Evolutionary conservation across 129 eudicot species (phyloP).

Genomic region (Artemisia annua): DNA sequence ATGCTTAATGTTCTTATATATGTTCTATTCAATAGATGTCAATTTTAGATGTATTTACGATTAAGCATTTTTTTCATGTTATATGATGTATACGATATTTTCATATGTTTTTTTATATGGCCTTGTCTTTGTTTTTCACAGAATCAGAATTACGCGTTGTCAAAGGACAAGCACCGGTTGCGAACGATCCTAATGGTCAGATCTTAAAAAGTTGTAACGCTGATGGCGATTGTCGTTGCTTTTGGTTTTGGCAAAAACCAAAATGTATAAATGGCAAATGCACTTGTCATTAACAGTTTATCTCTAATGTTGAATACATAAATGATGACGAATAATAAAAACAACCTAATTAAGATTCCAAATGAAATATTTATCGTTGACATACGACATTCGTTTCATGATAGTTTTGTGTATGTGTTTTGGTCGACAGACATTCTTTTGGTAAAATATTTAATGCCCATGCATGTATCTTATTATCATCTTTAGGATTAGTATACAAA

Average conservation of each 20-base stretch:
- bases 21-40: too few relatives aligned
- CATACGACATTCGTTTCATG: too few relatives aligned
- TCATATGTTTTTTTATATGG: not conserved
- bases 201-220: not conserved
- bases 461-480: too few relatives aligned
- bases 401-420: too few relatives aligned
- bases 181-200: not conserved
- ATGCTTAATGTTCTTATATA: not conserved
- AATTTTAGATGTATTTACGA: too few relatives aligned
- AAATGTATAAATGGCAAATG: conserved; percentile 18
- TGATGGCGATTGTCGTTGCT: conserved; percentile 15
- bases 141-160: conserved; percentile 9
- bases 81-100: too few relatives aligned
- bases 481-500: too few relatives aligned
- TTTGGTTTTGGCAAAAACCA: conserved; percentile 30
- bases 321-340: not conserved
- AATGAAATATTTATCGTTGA: too few relatives aligned
- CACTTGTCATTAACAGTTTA: not conserved
- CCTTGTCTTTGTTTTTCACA: not conserved
- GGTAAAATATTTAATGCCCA: too few relatives aligned
- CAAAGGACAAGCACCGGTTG: not conserved
- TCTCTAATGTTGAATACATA: too few relatives aligned
- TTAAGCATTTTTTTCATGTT: too few relatives aligned
- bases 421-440: too few relatives aligned
- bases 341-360: not conserved